A percentile compares a stretch with the other conserved stretches of the same genome.
phyloP scores from a whole-genome alignment of 2,329 filamentous ascomycete genomes.

The Phialophora macrospora region DNA sequence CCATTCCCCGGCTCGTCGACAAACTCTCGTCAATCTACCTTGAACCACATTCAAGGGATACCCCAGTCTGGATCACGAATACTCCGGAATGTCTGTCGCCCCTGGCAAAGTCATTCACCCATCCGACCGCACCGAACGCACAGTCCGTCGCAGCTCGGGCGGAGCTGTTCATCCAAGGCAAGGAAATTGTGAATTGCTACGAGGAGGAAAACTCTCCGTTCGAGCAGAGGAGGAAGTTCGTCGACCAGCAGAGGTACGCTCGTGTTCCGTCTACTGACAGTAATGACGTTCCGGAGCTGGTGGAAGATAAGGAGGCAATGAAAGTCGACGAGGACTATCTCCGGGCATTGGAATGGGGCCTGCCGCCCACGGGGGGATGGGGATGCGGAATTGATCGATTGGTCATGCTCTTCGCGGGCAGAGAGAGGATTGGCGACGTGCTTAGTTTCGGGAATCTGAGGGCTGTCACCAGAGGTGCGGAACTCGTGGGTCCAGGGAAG shows the following conservation, averaged over 20 bases:
- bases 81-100: constrained; percentile 91
- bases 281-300: constrained; percentile 48
- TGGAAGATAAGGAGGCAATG: constrained; percentile 54
- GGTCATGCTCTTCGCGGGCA: constrained; percentile 85
- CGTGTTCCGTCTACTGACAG: constrained; percentile 4
- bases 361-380: constrained; percentile 97
- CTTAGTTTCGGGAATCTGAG: constrained; percentile 85
- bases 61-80: constrained; percentile 83
- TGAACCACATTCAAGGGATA: constrained; percentile 71
- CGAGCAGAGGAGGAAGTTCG: constrained; percentile 82
- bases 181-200: constrained; percentile 93
- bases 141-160: constrained; percentile 80
- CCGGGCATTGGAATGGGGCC: constrained; percentile 79
- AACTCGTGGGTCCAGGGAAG: constrained; percentile 1
- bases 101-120: constrained; percentile 82
- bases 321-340: constrained; percentile 79
- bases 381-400: constrained; percentile 90
- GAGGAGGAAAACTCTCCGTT: constrained; percentile 96
- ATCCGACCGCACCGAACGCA: constrained; percentile 61
- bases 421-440: constrained; percentile 80
- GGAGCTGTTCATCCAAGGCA: constrained; percentile 79
- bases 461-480: constrained; percentile 46
- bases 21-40: constrained; percentile 75
- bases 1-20: constrained; percentile 76
- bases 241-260: constrained; percentile 58